phyloP scores from a whole-genome alignment of 441 rosid species.

The Pelargonium citronellum region DNA sequence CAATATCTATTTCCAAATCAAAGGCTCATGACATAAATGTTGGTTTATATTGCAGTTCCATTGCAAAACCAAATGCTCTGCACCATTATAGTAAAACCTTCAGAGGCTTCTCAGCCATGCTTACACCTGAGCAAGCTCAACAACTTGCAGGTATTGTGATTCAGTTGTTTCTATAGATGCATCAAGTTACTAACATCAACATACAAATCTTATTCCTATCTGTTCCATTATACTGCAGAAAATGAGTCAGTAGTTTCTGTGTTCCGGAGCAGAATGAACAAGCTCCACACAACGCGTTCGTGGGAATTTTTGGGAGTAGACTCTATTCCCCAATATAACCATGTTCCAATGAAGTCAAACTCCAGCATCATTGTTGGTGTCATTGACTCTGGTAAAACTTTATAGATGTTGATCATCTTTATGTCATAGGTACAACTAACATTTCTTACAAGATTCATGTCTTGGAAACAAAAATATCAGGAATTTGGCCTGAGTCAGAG shows the following conservation, averaged over 20 bases:
- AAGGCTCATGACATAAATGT: no score
- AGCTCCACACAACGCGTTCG: conserved; percentile 49
- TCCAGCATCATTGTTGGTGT: conserved; percentile 41
- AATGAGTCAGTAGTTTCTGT: conserved; percentile 34
- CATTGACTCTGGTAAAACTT: conserved; percentile 34
- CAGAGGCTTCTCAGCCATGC: conserved; percentile 48
- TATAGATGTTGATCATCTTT: not conserved
- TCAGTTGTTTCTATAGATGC: not conserved
- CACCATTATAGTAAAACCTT: conserved; percentile 49
- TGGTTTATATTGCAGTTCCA: not conserved
- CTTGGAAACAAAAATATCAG: conserved; percentile 19
- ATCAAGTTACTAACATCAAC: not conserved
- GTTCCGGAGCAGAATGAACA: conserved; percentile 35
- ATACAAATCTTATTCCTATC: not conserved
- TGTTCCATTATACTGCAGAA: conserved; percentile 24
- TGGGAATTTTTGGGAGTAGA: conserved; percentile 47
- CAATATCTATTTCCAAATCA: not conserved
- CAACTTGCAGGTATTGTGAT: conserved; percentile 26
- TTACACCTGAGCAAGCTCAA: conserved; percentile 37
- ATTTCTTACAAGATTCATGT: not conserved
- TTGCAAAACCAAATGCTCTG: conserved; percentile 26
- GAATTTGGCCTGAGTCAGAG: conserved; percentile 46
- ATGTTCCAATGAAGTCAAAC: conserved; percentile 19
- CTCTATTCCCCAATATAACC: conserved; percentile 20
- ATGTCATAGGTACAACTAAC: no score